Conservation (phyloP, 2,329 filamentous ascomycete species). For the Penicillium brasilianum region DNA sequence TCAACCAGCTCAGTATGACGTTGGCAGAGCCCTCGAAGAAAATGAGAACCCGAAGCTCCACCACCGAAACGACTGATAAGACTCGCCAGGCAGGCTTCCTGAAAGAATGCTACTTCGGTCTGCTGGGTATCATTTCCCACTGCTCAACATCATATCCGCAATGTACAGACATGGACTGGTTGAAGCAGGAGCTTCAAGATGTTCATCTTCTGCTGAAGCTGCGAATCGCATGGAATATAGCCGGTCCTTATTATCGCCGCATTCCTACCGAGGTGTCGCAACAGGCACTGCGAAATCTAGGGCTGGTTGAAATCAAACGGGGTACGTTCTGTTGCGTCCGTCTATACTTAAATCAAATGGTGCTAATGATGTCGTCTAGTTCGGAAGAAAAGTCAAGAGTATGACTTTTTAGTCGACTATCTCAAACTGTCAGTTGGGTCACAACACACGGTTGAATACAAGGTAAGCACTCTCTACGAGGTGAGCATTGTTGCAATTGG, state of each 20-base stretch:
- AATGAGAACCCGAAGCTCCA: no score
- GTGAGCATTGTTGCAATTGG: neutral
- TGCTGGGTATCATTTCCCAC: neutral
- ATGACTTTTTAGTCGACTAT: constrained; percentile 10
- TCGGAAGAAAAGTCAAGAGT: constrained; percentile 2
- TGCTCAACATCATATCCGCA: neutral
- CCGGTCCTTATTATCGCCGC: no score
- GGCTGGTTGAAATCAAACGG: neutral
- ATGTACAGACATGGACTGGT: neutral
- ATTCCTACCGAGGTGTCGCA: neutral
- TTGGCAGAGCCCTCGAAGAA: neutral
- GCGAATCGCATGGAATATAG: neutral
- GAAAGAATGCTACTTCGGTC: neutral
- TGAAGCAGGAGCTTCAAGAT: neutral
- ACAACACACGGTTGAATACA: neutral
- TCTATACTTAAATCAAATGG: neutral
- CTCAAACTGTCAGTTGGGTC: neutral
- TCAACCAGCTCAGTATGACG: neutral
- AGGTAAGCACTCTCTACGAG: neutral
- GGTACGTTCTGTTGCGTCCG: neutral
- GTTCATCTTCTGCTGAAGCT: neutral
- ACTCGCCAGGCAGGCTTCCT: neutral
- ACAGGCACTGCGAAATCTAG: neutral
- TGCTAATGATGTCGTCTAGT: constrained; percentile 6
- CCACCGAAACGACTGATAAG: no score